These are phyloP conservation scores for Candida khao-thaluensis DNA, from an alignment of 805 yeast species.

Conservation along the genomic window DNA sequence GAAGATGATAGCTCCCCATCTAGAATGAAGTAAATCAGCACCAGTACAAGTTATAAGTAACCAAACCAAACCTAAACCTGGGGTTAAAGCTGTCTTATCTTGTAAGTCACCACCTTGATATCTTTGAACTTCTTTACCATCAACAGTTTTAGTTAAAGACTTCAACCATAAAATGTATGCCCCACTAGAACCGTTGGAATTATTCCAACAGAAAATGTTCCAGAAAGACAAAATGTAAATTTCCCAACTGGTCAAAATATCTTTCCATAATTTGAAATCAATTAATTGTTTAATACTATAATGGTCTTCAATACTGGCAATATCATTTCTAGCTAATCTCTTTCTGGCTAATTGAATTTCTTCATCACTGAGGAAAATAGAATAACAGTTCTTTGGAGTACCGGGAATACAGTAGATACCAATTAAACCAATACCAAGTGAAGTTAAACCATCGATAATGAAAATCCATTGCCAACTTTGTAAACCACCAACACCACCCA, in stretches of 20 bases:
- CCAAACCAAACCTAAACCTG: constrained; percentile 44
- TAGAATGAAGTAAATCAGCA: constrained; percentile 43
- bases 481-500: constrained; percentile 53
- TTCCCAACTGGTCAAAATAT: constrained; percentile 56
- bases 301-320: constrained; percentile 21
- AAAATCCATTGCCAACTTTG: constrained; percentile 76
- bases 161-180: constrained; percentile 56
- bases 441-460: constrained; percentile 61
- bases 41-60: constrained; percentile 33
- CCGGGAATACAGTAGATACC: constrained; percentile 64
- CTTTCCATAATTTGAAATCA: constrained; percentile 49
- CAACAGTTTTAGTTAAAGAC: constrained; percentile 24
- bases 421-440: constrained; percentile 54
- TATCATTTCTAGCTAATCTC: constrained; percentile 25
- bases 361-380: constrained; percentile 34
- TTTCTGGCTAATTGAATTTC: constrained; percentile 34
- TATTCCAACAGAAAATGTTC: constrained; percentile 63
- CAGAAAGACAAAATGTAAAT: constrained; percentile 55
- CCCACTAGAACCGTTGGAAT: constrained; percentile 48
- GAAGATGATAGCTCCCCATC: constrained; percentile 54
- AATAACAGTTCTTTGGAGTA: constrained; percentile 51
- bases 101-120: constrained; percentile 35
- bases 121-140: constrained; percentile 21
- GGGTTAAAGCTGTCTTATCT: constrained; percentile 46
- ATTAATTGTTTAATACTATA: constrained; percentile 34